Evolutionary conservation across 148 eudicot species (phyloP).

Genomic region (Rhododendron vialii): DNA sequence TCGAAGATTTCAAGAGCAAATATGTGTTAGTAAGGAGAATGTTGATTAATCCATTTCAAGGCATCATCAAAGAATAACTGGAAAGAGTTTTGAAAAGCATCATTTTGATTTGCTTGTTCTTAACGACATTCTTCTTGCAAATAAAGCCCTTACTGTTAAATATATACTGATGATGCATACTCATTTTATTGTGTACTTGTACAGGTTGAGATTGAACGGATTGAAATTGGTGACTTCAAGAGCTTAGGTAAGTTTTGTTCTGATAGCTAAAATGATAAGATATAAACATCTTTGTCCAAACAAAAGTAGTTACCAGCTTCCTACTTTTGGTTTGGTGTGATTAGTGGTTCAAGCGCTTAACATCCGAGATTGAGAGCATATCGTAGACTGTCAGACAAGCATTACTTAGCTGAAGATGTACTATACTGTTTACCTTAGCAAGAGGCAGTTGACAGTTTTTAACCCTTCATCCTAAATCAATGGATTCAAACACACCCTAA

Average conservation of each 20-base stretch:
- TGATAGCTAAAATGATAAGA: background rate
- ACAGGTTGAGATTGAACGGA: constrained; percentile 88
- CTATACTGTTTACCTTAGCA: background rate
- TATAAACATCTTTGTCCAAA: background rate
- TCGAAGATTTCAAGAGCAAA: background rate
- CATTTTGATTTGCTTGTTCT: background rate
- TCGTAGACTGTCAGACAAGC: background rate
- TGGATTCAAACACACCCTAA: background rate
- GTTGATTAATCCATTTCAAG: background rate
- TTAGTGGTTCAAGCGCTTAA: background rate
- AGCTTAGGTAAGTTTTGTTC: constrained; percentile 50
- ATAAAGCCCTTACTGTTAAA: background rate
- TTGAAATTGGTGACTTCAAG: constrained; percentile 65
- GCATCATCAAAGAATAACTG: background rate
- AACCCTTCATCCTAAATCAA: background rate
- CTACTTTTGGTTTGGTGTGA: background rate
- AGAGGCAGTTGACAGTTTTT: background rate
- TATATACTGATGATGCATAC: background rate
- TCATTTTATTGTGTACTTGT: constrained; percentile 6
- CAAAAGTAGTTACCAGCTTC: background rate
- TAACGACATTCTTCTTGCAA: background rate
- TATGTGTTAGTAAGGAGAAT: background rate
- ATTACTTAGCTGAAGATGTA: background rate
- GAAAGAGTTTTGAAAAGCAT: background rate
- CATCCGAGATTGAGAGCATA: background rate